Evolutionary conservation across 2,329 filamentous ascomycete species (phyloP).

Genomic region (Sporothrix schenckii): DNA sequence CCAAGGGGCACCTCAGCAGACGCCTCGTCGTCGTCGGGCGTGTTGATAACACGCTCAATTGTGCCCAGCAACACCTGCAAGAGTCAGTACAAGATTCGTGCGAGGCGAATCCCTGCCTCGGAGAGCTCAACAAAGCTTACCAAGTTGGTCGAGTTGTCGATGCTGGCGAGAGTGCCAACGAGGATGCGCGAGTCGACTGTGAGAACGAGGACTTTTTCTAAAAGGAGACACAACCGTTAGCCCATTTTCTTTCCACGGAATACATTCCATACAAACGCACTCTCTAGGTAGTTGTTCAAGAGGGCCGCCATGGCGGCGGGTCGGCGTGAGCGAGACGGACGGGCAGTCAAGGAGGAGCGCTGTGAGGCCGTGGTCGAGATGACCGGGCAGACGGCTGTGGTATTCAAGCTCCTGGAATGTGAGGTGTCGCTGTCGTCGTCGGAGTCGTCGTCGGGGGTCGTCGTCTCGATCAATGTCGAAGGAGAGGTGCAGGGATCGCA

Average conservation of each 20-base stretch:
- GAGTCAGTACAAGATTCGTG: not conserved
- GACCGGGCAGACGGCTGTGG: not conserved
- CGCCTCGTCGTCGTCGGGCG: constrained; percentile 77
- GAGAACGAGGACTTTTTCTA: constrained; percentile 89
- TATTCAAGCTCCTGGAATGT: not conserved
- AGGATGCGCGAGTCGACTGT: constrained; percentile 90
- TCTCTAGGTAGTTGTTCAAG: constrained; percentile 42
- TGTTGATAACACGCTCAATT: constrained; percentile 86
- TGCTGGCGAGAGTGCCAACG: constrained; percentile 78
- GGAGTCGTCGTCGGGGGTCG: not conserved
- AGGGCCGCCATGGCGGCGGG: constrained; percentile 38
- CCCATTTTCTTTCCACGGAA: not conserved
- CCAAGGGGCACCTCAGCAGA: constrained; percentile 82
- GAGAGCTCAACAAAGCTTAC: constrained; percentile 44
- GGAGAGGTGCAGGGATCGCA: not conserved
- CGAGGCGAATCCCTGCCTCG: no score
- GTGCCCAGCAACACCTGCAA: constrained; percentile 74
- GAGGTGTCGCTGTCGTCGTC: not conserved
- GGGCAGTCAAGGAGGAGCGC: not conserved
- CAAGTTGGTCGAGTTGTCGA: constrained; percentile 90
- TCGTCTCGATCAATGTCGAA: not conserved
- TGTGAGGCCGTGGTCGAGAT: not conserved
- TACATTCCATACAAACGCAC: constrained; percentile 36
- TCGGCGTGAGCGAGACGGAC: constrained; percentile 27
- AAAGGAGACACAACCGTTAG: not conserved